Percentiles rank a stretch among this genome's conserved stretches.
Conservation (phyloP, 2,329 filamentous ascomycete species). For the Aureobasidium sp. region DNA sequence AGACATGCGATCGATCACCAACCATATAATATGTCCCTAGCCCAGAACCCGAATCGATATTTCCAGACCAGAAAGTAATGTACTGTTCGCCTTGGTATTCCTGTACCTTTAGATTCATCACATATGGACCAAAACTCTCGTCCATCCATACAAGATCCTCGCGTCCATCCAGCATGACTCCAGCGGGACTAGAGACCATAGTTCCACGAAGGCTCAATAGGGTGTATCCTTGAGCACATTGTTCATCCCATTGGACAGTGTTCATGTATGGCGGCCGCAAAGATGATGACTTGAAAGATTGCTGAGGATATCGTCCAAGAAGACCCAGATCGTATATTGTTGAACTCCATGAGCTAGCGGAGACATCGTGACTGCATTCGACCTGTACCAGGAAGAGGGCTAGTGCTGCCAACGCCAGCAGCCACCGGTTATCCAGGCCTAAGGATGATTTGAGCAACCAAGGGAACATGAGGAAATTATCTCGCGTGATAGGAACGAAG, state of each 20-base stretch:
- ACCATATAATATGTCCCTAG: conserved; percentile 19
- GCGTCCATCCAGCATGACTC: conserved; percentile 25
- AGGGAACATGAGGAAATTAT: neutral
- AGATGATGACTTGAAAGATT: neutral
- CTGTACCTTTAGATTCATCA: conserved; percentile 29
- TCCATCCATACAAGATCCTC: conserved; percentile 30
- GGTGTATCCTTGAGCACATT: conserved; percentile 25
- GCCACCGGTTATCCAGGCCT: neutral
- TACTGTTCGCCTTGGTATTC: conserved; percentile 30
- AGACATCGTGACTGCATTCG: neutral
- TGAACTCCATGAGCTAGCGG: neutral
- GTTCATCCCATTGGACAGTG: conserved; percentile 24
- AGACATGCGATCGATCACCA: conserved; percentile 13
- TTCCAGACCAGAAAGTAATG: conserved; percentile 33
- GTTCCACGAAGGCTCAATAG: conserved; percentile 27
- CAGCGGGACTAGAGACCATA: conserved; percentile 23
- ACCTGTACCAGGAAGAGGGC: neutral
- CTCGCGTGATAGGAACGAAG: neutral
- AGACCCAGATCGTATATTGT: neutral
- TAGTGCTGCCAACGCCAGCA: neutral
- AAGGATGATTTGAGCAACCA: neutral
- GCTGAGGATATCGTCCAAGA: conserved; percentile 1
- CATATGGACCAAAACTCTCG: conserved; percentile 23
- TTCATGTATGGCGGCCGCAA: neutral
- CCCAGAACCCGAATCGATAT: conserved; percentile 23